Conservation (phyloP, 257 asterid species). For the Solanum boliviense region DNA sequence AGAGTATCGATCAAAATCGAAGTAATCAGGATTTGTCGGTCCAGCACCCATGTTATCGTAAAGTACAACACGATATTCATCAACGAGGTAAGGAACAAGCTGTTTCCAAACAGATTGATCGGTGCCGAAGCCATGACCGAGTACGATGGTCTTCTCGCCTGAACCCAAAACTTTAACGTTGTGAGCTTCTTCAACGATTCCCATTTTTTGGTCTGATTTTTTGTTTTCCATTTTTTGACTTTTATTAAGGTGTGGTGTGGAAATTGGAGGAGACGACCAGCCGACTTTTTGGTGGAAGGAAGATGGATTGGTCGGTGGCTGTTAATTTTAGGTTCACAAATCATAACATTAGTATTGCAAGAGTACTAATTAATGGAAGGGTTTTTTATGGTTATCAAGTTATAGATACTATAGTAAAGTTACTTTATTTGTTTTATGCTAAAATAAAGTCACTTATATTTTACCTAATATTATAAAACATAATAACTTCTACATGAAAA, state of each 20-base stretch:
- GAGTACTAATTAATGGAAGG: background rate
- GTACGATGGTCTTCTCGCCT: slow-evolving; percentile 18
- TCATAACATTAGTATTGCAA: background rate
- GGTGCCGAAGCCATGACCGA: slow-evolving; percentile 44
- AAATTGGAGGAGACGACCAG: background rate
- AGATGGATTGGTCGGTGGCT: background rate
- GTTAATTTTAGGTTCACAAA: background rate
- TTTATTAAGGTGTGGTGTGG: background rate
- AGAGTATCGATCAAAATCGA: slow-evolving; percentile 30
- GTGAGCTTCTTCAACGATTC: slow-evolving; percentile 28
- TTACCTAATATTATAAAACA: too few relatives aligned
- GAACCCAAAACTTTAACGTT: slow-evolving; percentile 27
- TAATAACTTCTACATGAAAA: background rate
- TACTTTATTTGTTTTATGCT: too few relatives aligned
- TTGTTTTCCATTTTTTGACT: background rate
- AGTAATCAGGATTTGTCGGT: slow-evolving; percentile 41
- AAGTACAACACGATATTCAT: slow-evolving; percentile 19
- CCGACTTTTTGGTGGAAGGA: background rate
- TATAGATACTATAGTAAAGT: background rate
- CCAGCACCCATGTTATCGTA: slow-evolving; percentile 49
- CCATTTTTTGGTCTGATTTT: slow-evolving; percentile 5
- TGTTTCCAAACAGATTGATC: slow-evolving; percentile 44
- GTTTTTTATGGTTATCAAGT: background rate
- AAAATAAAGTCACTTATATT: too few relatives aligned
- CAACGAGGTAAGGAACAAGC: slow-evolving; percentile 31